A percentile compares a stretch with the other conserved stretches of the same genome.
Conservation (phyloP, 257 asterid genomes). For the Salvia hispanica region DNA sequence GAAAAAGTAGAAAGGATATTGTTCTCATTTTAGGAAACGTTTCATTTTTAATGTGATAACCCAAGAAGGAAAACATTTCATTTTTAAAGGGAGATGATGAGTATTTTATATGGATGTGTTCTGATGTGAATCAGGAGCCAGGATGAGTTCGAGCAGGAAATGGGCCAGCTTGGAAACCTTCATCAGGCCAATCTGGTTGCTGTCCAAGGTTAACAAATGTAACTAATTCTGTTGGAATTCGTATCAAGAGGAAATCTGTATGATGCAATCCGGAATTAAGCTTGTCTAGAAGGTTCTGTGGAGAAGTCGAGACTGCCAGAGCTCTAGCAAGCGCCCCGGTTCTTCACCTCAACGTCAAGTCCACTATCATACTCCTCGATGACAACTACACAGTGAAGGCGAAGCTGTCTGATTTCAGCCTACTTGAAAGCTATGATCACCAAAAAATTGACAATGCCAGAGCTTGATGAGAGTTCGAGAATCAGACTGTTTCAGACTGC, state of each 20-base stretch:
- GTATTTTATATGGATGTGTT: too few relatives aligned
- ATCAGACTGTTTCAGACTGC: too few relatives aligned
- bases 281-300: constrained; percentile 75
- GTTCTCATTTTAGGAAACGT: too few relatives aligned
- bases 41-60: too few relatives aligned
- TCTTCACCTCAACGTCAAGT: constrained; percentile 83
- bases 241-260: constrained; percentile 70
- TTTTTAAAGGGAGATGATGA: too few relatives aligned
- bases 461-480: constrained; percentile 72
- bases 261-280: constrained; percentile 66
- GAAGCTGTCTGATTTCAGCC: constrained; percentile 70
- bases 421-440: constrained; percentile 51
- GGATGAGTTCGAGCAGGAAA: constrained; percentile 86
- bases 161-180: constrained; percentile 70
- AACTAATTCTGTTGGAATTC: constrained; percentile 66
- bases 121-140: constrained; percentile 56
- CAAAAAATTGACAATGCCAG: constrained; percentile 77
- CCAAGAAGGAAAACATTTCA: too few relatives aligned
- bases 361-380: constrained; percentile 72
- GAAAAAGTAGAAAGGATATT: too few relatives aligned
- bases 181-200: constrained; percentile 76
- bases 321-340: constrained; percentile 79
- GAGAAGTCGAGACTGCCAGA: constrained; percentile 75
- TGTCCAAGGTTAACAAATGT: constrained; percentile 69
- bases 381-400: constrained; percentile 51